phyloP scores from a whole-genome alignment of 1,284 basidiomycete genomes.

The Sporisorium graminicola region DNA sequence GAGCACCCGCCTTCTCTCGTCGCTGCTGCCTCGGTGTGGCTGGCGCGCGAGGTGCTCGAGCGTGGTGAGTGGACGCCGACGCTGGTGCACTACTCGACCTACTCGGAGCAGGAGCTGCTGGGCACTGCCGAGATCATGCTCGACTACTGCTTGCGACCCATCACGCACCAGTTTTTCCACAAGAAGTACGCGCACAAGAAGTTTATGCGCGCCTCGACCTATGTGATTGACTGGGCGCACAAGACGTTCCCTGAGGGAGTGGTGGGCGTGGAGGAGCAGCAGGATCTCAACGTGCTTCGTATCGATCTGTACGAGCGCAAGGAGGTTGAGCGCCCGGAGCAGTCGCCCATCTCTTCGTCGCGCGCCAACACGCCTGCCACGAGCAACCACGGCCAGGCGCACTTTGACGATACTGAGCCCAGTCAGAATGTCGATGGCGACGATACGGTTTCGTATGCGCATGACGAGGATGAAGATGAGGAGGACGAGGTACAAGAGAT shows the following conservation, averaged over 20 bases:
- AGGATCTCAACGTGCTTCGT: constrained; percentile 56
- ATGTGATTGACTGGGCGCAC: constrained; percentile 66
- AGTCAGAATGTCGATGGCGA: constrained; percentile 24
- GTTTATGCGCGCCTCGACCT: constrained; percentile 67
- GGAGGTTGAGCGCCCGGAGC: constrained; percentile 50
- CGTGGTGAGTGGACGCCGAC: constrained; percentile 85
- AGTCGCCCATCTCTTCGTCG: constrained; percentile 35
- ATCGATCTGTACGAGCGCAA: constrained; percentile 58
- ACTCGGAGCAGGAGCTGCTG: constrained; percentile 84
- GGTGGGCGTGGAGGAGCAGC: constrained; percentile 46
- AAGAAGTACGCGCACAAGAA: constrained; percentile 69
- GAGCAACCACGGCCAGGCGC: constrained; percentile 16
- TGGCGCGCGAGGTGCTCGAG: constrained; percentile 86
- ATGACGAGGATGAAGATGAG: constrained; percentile 24
- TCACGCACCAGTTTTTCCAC: constrained; percentile 62
- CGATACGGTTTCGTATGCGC: constrained; percentile 24
- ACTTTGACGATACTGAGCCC: constrained; percentile 35
- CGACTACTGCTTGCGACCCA: constrained; percentile 76
- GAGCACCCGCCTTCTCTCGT: constrained; percentile 84
- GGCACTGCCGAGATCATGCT: constrained; percentile 93
- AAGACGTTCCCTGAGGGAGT: constrained; percentile 61
- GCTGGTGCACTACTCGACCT: constrained; percentile 90
- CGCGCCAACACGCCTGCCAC: constrained; percentile 32
- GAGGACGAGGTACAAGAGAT: constrained; percentile 15
- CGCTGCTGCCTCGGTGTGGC: constrained; percentile 90